Evolutionary conservation across 352 stramenopile species (phyloP).

Genomic region (Pilasporangium apinafurcum): DNA sequence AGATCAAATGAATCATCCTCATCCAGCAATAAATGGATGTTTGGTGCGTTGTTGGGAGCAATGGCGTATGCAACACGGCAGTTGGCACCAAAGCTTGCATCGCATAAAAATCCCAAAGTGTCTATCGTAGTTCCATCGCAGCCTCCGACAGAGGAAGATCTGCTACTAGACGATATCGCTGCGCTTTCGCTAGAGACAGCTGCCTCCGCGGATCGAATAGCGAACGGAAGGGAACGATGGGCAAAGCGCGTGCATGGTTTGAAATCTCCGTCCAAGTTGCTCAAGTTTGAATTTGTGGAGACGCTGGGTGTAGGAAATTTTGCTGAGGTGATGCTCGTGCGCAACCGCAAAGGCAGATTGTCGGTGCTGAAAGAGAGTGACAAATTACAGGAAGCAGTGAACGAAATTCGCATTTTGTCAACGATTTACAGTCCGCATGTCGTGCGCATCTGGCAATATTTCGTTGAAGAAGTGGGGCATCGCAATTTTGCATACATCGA

Average conservation of each 20-base stretch:
- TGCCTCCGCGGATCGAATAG: conserved; percentile 16
- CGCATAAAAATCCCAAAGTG: neutral
- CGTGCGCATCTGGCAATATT: conserved; percentile 68
- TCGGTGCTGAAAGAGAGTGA: conserved; percentile 79
- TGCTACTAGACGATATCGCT: neutral
- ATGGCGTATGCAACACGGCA: conserved; percentile 31
- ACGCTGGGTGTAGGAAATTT: conserved; percentile 71
- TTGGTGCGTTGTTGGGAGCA: conserved; percentile 30
- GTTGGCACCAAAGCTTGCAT: conserved; percentile 11
- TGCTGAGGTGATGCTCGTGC: conserved; percentile 72
- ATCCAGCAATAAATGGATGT: conserved; percentile 22
- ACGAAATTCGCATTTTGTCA: conserved; percentile 67
- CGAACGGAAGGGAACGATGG: conserved; percentile 38
- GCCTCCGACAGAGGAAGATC: conserved; percentile 2
- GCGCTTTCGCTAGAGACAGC: neutral
- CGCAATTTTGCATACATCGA: conserved; percentile 78
- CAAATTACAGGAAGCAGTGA: conserved; percentile 70
- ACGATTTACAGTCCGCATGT: conserved; percentile 53
- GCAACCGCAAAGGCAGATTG: conserved; percentile 23
- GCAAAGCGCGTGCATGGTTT: conserved; percentile 41
- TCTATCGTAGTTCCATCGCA: conserved; percentile 6
- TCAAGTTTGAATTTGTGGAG: conserved; percentile 54
- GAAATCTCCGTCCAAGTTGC: conserved; percentile 44
- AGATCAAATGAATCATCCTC: conserved; percentile 3
- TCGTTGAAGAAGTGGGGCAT: conserved; percentile 72